A percentile compares a stretch with the other conserved stretches of the same genome.
Conservation (phyloP, 1,139 yeast genomes). For the Lodderomyces orthopsilosis region DNA sequence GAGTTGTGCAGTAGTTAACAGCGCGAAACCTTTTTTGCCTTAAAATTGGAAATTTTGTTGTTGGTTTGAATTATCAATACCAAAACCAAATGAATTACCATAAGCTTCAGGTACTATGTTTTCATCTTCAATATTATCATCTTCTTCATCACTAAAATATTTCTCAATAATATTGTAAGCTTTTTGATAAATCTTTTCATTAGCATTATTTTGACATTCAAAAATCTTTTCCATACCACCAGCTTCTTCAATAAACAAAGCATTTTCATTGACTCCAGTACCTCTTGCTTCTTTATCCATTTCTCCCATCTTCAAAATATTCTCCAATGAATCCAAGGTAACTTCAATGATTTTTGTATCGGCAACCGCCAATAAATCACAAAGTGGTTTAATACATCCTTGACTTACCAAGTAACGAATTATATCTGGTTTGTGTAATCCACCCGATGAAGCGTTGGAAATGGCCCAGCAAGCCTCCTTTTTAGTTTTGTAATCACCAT, state of each 20-base stretch:
- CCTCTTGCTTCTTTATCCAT: conserved; percentile 79
- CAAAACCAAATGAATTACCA: conserved; percentile 87
- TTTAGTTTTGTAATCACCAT: conserved; percentile 92
- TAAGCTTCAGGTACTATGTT: conserved; percentile 80
- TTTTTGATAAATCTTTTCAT: conserved; percentile 88
- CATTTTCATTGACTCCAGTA: conserved; percentile 73
- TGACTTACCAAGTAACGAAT: conserved; percentile 88
- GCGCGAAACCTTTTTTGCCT: conserved; percentile 1
- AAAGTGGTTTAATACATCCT: conserved; percentile 96
- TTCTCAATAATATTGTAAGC: conserved; percentile 88
- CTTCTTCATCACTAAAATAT: conserved; percentile 87
- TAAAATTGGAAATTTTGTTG: conserved; percentile 52
- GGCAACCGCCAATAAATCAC: conserved; percentile 84
- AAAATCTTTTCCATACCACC: conserved; percentile 98
- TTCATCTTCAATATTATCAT: conserved; percentile 68
- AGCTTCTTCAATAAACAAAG: conserved; percentile 92
- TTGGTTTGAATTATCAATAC: conserved; percentile 51
- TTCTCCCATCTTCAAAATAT: conserved; percentile 92
- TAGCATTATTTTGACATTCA: conserved; percentile 87
- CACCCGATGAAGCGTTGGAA: conserved; percentile 96
- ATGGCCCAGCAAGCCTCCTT: conserved; percentile 99
- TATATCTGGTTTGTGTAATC: conserved; percentile 87
- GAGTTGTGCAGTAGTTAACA: no score
- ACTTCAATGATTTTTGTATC: conserved; percentile 93
- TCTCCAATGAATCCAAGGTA: conserved; percentile 91